Conservation (phyloP, 768 basidiomycete genomes). For the Chalciporus chontae region DNA sequence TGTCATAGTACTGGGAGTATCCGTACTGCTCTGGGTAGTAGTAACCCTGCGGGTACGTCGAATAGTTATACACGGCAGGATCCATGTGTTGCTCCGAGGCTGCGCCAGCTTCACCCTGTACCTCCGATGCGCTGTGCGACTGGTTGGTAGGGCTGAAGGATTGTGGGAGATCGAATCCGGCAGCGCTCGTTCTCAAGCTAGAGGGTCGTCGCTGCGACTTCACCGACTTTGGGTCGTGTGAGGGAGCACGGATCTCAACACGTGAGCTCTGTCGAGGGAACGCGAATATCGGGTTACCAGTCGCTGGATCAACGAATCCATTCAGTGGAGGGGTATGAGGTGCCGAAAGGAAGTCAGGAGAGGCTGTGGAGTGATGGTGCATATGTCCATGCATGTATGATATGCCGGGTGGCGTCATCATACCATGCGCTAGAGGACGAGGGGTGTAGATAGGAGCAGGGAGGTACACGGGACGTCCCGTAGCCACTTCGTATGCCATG, state of each 20-base stretch:
- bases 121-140: slow-evolving; percentile 8
- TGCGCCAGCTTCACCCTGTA: slow-evolving; percentile 14
- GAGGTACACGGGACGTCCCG: slow-evolving; percentile 76
- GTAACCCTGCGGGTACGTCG: slow-evolving; percentile 56
- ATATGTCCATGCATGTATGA: slow-evolving; percentile 62
- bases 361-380: slow-evolving; percentile 55
- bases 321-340: slow-evolving; percentile 60
- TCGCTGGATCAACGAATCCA: slow-evolving; percentile 62
- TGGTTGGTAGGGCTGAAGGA: slow-evolving; percentile 23
- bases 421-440: slow-evolving; percentile 58
- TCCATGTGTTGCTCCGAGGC: slow-evolving; percentile 29
- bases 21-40: slow-evolving; percentile 70
- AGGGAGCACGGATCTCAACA: slow-evolving; percentile 69
- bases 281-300: slow-evolving; percentile 68
- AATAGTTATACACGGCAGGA: slow-evolving; percentile 48
- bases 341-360: slow-evolving; percentile 60
- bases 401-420: slow-evolving; percentile 44
- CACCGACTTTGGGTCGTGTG: slow-evolving; percentile 23
- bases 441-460: slow-evolving; percentile 65
- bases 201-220: slow-evolving; percentile 32
- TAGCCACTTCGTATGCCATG: slow-evolving; percentile 77
- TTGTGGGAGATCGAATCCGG: slow-evolving; percentile 46
- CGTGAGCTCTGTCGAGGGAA: slow-evolving; percentile 70
- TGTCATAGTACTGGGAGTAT: slow-evolving; percentile 67
- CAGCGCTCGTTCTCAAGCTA: slow-evolving; percentile 49